A percentile compares a stretch with the other conserved stretches of the same genome.
Evolutionary conservation across 225 moss, liverwort and hornwort species (phyloP).

Genomic region (Ulota crispa): DNA sequence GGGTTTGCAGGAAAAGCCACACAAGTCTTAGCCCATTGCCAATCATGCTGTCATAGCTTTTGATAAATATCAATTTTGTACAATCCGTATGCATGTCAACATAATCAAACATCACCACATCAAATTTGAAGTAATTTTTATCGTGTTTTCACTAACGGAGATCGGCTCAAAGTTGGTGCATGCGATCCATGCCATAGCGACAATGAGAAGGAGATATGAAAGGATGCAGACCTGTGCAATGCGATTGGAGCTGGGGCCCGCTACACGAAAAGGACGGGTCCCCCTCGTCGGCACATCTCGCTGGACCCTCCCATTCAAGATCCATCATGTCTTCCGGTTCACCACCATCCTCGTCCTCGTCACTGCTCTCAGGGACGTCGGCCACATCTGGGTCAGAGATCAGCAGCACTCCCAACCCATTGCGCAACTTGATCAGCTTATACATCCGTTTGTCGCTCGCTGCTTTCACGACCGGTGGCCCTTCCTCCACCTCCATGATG

Average conservation of each 20-base stretch:
- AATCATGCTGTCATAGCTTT: background rate
- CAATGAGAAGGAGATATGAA: background rate
- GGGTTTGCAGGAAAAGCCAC: background rate
- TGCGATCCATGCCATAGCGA: background rate
- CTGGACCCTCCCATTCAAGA: background rate
- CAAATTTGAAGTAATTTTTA: background rate
- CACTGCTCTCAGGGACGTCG: slow-evolving; percentile 4
- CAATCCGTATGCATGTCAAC: background rate
- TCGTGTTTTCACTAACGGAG: background rate
- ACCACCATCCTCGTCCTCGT: slow-evolving; percentile 12
- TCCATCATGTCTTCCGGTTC: background rate
- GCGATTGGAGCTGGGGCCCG: slow-evolving; percentile 1
- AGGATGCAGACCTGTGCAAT: slow-evolving; percentile 5
- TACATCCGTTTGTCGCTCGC: slow-evolving; percentile 30
- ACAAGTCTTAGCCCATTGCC: background rate
- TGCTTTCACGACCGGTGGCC: slow-evolving; percentile 38
- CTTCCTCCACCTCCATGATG: slow-evolving; percentile 33
- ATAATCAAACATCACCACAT: background rate
- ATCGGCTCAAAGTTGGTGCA: background rate
- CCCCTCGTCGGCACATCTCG: slow-evolving; percentile 6
- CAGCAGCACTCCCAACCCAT: slow-evolving; percentile 47
- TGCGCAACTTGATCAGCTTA: slow-evolving; percentile 44
- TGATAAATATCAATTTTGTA: background rate
- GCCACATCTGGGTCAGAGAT: slow-evolving; percentile 48
- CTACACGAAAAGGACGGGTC: background rate